Evolutionary conservation across 2,329 filamentous ascomycete species (phyloP).

Genomic region (Trichoderma sp.): DNA sequence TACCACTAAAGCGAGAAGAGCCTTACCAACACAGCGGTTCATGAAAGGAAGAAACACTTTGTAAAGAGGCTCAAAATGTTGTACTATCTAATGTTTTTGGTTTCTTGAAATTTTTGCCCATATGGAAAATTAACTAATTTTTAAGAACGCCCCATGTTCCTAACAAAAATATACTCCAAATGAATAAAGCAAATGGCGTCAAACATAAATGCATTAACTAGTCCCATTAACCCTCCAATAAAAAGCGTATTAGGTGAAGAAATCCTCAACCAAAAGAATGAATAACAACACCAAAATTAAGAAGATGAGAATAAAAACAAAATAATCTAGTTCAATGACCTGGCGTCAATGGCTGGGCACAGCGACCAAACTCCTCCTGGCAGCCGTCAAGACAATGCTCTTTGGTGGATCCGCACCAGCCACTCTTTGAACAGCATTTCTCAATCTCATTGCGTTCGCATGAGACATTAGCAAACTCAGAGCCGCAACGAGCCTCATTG

Average conservation of each 20-base stretch:
- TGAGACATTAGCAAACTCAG: constrained; percentile 29
- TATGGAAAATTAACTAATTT: too few relatives aligned
- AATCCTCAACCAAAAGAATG: background rate
- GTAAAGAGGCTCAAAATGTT: too few relatives aligned
- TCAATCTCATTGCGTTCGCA: constrained; percentile 32
- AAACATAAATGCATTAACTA: background rate
- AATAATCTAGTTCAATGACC: background rate
- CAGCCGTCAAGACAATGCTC: constrained; percentile 45
- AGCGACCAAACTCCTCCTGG: constrained; percentile 38
- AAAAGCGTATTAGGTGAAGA: background rate
- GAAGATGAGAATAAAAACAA: background rate
- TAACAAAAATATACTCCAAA: too few relatives aligned
- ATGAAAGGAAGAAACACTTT: too few relatives aligned
- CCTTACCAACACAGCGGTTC: too few relatives aligned
- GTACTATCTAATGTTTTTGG: too few relatives aligned
- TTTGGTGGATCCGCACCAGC: constrained; percentile 43
- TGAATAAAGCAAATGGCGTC: too few relatives aligned
- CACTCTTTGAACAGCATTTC: constrained; percentile 36
- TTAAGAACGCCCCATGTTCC: too few relatives aligned
- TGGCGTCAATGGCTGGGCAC: constrained; percentile 8
- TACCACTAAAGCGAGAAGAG: background rate
- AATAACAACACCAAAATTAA: background rate
- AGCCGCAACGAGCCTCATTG: constrained; percentile 34
- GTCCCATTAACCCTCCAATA: background rate
- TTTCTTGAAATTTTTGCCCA: too few relatives aligned